Evolutionary conservation across 1,139 yeast species (phyloP), one percentile per base, ranked within the genome.

Genomic region (Geotrichum phurueaensis): DNA sequence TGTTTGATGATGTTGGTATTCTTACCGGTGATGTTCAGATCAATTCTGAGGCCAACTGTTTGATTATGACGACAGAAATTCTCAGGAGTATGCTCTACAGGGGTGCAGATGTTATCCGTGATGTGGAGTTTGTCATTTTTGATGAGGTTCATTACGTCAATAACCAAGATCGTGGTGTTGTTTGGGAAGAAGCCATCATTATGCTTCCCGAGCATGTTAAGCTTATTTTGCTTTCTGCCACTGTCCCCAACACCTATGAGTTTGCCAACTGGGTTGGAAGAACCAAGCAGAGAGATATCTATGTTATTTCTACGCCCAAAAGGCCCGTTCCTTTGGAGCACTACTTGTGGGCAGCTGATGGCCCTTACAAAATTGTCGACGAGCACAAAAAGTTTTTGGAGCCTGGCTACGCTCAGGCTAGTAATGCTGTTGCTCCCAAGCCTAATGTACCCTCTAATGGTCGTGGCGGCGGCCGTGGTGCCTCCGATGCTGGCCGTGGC

Each of bases 221-320:
- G 62, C 75, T 79, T 50, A 79, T 80, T 29, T 68, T 75, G 47
- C 65, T 75, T 33, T 91, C 97, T 3, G 99, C 99, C 1, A 94
- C 99, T 0, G 97, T 94, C 13, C 99, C 99, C 7, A 94, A 94
- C 72, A 95, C 99, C 0, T 89, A 84, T 78, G 99, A 94, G 71
- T 94, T 94, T 78, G 99, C 99, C 18, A 91, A 88, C 70, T 94
- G 99, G 99, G 92, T 94, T 20, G 97, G 99, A 25, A 82, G 99
- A 74, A 94, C 99, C 0, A 94, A 94, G 71, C 95, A 89, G 67
- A 92, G 92, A 72, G 96, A 94, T 69, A 94, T 94, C 2, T 94
- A 92, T 69, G 99, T 94, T 52, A 94, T 94, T 48, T 89, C 97
- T 0, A 94, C 99, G 0, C 92, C 96, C 12, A 89, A 94, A 71